Evolutionary conservation across 495 filamentous ascomycete genomes (phyloP), one percentile per base, ranked within the genome.

Genomic region (Neurospora sp.): DNA sequence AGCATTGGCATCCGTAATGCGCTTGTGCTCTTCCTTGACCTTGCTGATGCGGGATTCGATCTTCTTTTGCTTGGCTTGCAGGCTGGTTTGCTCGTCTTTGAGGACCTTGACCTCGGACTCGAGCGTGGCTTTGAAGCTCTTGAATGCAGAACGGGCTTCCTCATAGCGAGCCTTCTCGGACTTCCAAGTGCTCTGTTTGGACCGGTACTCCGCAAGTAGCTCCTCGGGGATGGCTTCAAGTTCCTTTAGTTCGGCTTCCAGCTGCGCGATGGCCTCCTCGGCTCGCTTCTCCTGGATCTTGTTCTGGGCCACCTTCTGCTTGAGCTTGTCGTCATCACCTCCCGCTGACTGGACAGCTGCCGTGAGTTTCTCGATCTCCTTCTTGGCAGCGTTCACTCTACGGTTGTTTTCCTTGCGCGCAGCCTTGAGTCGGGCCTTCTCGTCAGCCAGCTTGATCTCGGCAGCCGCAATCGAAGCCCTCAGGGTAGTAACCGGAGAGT

Each of bases 401-500:
- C 89, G 83, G 79, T 93, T 92, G 80, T 94, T 93, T 38, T 97
- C 93, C 78, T 92, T 94, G 74, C 91, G 91, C 69, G 86, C 86
- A 42, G 90, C 88, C 79, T 92, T 94, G 77, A 92, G 86, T 24
- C 91, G 91, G 42, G 89, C 86, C 74, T 90, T 92, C 73, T 92
- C 90, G 59, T 97, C 93, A 70, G 88, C 88, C 43, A 96, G 82
- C 80, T 93, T 96, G 73, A 86, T 82, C 75, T 97, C 93, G 19
- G 92, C 91, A 19, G 92, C 89, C 69, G 89, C 87, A 72, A 98
- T 96, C 7, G 94, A 96, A 31, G 93, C 94, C 78, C 91, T 92
- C 40, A 98, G 86, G 0, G 94, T 98, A 7, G 94, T 95, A 13
- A 90, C 91, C 4, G 94, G 94, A n/a, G 94, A 96, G 69, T 93